Base-by-base conservation (phyloP, 139 green algal genomes). In the Asterochloris erici region DNA sequence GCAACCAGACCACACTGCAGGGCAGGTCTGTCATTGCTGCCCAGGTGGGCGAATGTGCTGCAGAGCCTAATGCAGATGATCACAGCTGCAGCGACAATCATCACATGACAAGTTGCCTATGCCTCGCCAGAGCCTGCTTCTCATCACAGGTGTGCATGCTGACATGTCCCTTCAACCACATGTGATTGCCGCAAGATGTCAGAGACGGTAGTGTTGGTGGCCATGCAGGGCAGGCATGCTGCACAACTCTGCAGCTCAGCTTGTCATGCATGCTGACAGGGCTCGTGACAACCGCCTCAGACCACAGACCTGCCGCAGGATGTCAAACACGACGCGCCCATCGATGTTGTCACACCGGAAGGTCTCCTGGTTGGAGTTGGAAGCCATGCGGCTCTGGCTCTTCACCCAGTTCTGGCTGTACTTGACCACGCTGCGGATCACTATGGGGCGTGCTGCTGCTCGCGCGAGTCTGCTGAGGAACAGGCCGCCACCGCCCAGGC, bases 341-440 rank as follows among this genome's bases (percentile, higher is more conserved):
- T 90, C 87, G n/a, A 96, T 60, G 38, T 54, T 54, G 13, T 92
- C 84, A 1, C 74, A 85, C 13, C 85, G 81, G 81, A 27, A 91
- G 0, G 90, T 91, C 83, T 94, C 92, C 88, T 96, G 93, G 82
- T 96, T 96, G 89, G 88, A 93, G 64, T 87, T 96, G 74, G 66
- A 84, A 0, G 79, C 73, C 93, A 96, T 95, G 29, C 93, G 83
- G 60, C 74, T 84, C 86, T 95, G 90, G 29, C 68, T 85, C 63
- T 84, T 84, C n/a, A 94, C 91, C 91, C 91, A 95, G 60, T 87
- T 84, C 13, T 86, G 79, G 23, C 14, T 78, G 74, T 88, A 89
- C 62, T 74, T 70, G 71, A 90, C 84, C 38, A 95, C 86, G n/a
- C 69, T 80, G 77, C 89, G 88, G 13, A 87, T 76, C 63, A 69